phyloP scores from a whole-genome alignment of 768 basidiomycete species.

The Sistotremastrum suecicum region DNA sequence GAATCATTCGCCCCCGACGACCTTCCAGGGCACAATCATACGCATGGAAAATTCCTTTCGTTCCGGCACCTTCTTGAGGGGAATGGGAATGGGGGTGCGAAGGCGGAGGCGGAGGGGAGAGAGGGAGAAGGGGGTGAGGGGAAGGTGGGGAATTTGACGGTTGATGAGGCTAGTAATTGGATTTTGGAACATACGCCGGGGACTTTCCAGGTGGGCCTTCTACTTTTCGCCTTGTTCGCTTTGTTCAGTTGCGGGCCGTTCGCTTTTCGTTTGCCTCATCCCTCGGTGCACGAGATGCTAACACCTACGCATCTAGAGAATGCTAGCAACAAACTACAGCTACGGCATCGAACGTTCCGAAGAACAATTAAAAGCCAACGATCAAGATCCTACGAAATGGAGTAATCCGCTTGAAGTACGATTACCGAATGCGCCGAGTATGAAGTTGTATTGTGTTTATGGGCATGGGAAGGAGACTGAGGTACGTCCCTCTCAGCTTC shows the following conservation, averaged over 20 bases:
- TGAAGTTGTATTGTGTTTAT: constrained; percentile 89
- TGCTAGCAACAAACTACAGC: constrained; percentile 77
- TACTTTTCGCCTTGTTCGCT: neutral
- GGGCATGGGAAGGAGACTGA: constrained; percentile 95
- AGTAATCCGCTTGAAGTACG: constrained; percentile 77
- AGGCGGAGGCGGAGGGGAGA: too few species aligned
- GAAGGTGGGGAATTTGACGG: too few species aligned
- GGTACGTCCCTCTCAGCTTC: constrained; percentile 25
- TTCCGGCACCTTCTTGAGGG: constrained; percentile 35
- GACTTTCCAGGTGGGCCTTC: constrained; percentile 52
- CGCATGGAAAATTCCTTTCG: constrained; percentile 71
- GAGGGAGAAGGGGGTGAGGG: too few species aligned
- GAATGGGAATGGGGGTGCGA: neutral
- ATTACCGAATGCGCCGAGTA: constrained; percentile 77
- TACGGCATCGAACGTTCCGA: constrained; percentile 77
- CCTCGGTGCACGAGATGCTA: too few species aligned
- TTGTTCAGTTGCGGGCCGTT: neutral
- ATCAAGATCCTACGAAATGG: constrained; percentile 75
- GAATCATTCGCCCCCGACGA: constrained; percentile 71
- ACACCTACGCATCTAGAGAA: constrained; percentile 34
- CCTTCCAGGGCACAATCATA: constrained; percentile 31
- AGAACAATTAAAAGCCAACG: constrained; percentile 44
- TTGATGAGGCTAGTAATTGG: constrained; percentile 60
- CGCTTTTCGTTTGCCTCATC: too few species aligned
- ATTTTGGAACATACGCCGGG: constrained; percentile 70